phyloP scores from a whole-genome alignment of 192 early-diverging fungal species.

The Pilaira anomala region DNA sequence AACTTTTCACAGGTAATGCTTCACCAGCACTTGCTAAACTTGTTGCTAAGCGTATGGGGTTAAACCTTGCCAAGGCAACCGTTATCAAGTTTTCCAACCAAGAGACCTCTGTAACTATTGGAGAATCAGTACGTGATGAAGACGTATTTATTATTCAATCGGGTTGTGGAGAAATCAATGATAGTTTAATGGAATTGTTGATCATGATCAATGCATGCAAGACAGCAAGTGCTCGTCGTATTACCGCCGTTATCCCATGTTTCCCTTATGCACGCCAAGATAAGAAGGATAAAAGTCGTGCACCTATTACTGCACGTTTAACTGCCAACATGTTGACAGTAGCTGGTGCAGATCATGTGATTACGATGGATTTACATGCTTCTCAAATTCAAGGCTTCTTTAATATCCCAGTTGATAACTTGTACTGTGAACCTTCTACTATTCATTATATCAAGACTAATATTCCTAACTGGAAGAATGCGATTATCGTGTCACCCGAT shows the following conservation, averaged over 20 bases:
- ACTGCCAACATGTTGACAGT: constrained; percentile 92
- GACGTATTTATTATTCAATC: constrained; percentile 97
- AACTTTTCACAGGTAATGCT: constrained; percentile 95
- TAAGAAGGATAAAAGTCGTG: constrained; percentile 98
- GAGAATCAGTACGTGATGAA: constrained; percentile 91
- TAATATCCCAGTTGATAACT: constrained; percentile 89
- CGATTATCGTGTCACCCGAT: constrained; percentile 90
- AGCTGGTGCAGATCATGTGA: constrained; percentile 96
- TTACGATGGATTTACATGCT: constrained; percentile 96
- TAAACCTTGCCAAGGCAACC: constrained; percentile 85
- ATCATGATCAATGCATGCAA: constrained; percentile 97
- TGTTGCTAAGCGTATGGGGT: constrained; percentile 89
- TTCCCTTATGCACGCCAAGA: constrained; percentile 96
- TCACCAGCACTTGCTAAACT: constrained; percentile 87
- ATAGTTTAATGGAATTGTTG: constrained; percentile 94
- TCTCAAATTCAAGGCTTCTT: constrained; percentile 96
- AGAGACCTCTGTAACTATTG: constrained; percentile 72
- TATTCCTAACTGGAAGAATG: constrained; percentile 64
- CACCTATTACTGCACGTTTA: constrained; percentile 92
- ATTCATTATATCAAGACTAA: constrained; percentile 79
- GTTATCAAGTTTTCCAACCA: constrained; percentile 97
- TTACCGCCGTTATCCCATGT: constrained; percentile 95
- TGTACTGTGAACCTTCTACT: constrained; percentile 87
- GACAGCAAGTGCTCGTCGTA: constrained; percentile 83
- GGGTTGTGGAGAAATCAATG: constrained; percentile 80